Evolutionary conservation across 2,329 filamentous ascomycete genomes (phyloP), one percentile per base, ranked within the genome.

Genomic region (Hypoxylon sp.): DNA sequence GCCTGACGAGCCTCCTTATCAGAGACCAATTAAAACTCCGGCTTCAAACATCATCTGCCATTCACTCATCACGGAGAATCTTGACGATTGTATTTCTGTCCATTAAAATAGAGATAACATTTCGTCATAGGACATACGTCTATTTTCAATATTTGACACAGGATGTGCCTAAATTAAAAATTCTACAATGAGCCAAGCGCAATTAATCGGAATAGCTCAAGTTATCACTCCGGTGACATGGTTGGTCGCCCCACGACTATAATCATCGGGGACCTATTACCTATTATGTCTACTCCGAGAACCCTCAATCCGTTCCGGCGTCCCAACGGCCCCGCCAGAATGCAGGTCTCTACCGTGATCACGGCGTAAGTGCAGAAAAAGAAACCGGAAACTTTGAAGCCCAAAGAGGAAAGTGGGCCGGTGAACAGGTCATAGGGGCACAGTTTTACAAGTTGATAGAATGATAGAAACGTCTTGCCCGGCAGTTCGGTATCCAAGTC

Each of bases 1-100:
- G 38, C 56, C 60, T 68, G 65, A 65, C 46, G 56, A 58, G 51
- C 61, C 61, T 64, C 51, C 56, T 68, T 68, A 64, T 68, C 65
- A 28, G 21, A 23, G 51, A 36, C 65, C 57, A 68, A 68, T 65
- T 21, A 45, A 19, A 52, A 36, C 25, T 34, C 49, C 41, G 21
- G 32, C 21, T 38, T 49, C 36, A 7, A 32, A 34, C 38, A 25
- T 57, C 65, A 68, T 60, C 43, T 53, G 60, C 38, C 38, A 43
- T 43, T 11, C 17, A 43, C 38, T 10, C 38, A 43, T 43, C 38
- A 43, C 7, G 17, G n/a, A 43, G 17, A 43, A 43, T 21, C 9
- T 19, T 43, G 38, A 3, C 19, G 7, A 21, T 21, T 43, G 14
- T 43, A 43, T 21, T 17, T 21, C 38, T 21, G 11, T 11, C 38